Base-by-base conservation (phyloP, 106 monocot genomes). In the Iris macrosiphon region DNA sequence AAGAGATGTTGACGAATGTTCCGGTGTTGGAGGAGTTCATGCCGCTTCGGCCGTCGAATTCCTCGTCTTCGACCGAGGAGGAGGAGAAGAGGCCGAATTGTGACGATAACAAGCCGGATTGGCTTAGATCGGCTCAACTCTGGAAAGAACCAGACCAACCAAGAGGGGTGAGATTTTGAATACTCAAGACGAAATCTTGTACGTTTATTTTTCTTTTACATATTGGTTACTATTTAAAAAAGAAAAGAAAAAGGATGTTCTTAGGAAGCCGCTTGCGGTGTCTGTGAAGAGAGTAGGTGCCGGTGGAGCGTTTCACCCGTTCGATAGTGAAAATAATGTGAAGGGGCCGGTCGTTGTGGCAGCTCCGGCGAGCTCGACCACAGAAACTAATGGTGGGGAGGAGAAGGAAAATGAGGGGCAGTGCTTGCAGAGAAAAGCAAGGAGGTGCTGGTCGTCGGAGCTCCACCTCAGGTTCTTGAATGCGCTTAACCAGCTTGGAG, bases 381-480 rank as follows among this genome's bases (percentile, higher is more conserved):
- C 40, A 0, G 31, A 33, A 8, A 59, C 50, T 6, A 63, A 40
- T 23, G 77, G 37, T 2, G 43, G 24, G 58, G 67, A 78, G 20
- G 68, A 77, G 55, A 58, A 58, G 57, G 52, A 53, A 7, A 58
- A 58, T 24, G 65, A 67, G 15, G 58, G 44, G 7, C 49, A 51
- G 37, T 44, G 49, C 38, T 60, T 61, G 3, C 17, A 74, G n/a
- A 49, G 82, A 40, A 95, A 95, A 55, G 18, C 68, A 8, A 68
- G 95, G 45, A 69, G 95, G 58, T 85, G 85, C 61, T 95, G 95
- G 95, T 85, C 95, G 8, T 76, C 79, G 47, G 89, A 82, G 49
- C 85, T 95, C 23, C 95, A 95, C 50, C 80, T 76, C 29, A 66
- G 79, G 6, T 95, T 95, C 75, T 55, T 95, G 37, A 52, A 85